Conservation (phyloP, 257 asterid genomes). For the Asclepias syriaca region DNA sequence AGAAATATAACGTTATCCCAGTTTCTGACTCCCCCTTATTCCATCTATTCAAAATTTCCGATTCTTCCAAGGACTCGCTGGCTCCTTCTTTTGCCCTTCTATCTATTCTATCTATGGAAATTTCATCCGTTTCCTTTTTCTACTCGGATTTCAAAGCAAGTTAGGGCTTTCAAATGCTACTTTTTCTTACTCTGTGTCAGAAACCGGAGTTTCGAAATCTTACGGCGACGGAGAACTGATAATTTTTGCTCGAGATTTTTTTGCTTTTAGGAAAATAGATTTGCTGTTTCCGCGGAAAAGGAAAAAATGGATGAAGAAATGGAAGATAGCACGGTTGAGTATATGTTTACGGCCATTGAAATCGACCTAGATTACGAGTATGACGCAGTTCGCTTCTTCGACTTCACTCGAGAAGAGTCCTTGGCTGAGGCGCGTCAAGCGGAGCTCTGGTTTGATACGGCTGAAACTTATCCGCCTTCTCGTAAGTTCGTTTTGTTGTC, state of each 20-base stretch:
- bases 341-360: constrained; percentile 63
- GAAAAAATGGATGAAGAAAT: constrained; percentile 52
- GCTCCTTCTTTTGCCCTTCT: constrained; percentile 19
- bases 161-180: constrained; percentile 13
- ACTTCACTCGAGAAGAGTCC: constrained; percentile 60
- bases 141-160: constrained; percentile 14
- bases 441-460: constrained; percentile 80
- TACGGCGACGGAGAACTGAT: constrained; percentile 1
- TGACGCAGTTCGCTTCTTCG: constrained; percentile 79
- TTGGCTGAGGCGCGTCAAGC: constrained; percentile 48
- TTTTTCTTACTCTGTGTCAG: constrained; percentile 1
- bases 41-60: constrained; percentile 54
- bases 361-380: constrained; percentile 91
- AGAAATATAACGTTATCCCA: constrained; percentile 29
- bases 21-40: constrained; percentile 27
- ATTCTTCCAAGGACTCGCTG: constrained; percentile 27
- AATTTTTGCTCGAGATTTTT: background rate
- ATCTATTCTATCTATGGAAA: constrained; percentile 25
- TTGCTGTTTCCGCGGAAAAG: background rate
- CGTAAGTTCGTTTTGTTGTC: constrained; percentile 36
- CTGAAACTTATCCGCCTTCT: constrained; percentile 83
- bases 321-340: constrained; percentile 43
- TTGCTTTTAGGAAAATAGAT: background rate
- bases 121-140: constrained; percentile 25
- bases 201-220: background rate